Evolutionary conservation across 1,139 yeast genomes (phyloP), one percentile per base, ranked within the genome.

Genomic region (Chernovozyma aurita): DNA sequence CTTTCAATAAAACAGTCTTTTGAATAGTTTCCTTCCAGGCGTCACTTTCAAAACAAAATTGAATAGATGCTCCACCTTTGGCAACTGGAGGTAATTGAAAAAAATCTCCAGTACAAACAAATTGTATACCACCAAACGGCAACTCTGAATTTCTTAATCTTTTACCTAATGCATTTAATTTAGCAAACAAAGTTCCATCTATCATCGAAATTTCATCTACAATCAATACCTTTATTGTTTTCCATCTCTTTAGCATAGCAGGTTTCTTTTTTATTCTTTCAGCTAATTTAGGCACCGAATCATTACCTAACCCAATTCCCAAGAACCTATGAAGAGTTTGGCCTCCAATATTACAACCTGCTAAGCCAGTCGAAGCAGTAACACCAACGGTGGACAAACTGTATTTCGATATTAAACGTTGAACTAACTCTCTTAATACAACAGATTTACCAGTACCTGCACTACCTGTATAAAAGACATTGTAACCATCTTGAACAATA

Each of bases 311-410:
- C 0, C 96, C 95, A 36, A 87, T 71, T 1, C 92, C 87, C 1
- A 90, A 71, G 63, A 80, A 85, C 44, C 83, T 70, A 53, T 86
- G 92, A 26, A 88, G 62, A 0, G 97, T 88, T 26, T 71, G 74
- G 14, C 97, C 97, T 1, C 88, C 92, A 47, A 88, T 80, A 49
- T 84, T 86, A 30, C 85, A 77, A 0, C 95, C 96, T 0, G 97
- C 97, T 47, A 88, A 61, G 1, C 97, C 97, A 0, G 96, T 87
- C 0, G 95, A 85, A 0, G 97, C 97, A 1, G 95, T 84, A 2
- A 88, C 78, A 0, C 92, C 95, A 3, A 88, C 83, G 1, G 66
- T 59, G 9, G 65, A 65, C 2, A 57, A 50, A 2, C 77, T 76
- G 45, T 61, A 56, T 17, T 46, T 53, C 37, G 65, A 55, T 32